Evolutionary conservation across 2,329 filamentous ascomycete genomes (phyloP).

Genomic region (Claviceps paspali): DNA sequence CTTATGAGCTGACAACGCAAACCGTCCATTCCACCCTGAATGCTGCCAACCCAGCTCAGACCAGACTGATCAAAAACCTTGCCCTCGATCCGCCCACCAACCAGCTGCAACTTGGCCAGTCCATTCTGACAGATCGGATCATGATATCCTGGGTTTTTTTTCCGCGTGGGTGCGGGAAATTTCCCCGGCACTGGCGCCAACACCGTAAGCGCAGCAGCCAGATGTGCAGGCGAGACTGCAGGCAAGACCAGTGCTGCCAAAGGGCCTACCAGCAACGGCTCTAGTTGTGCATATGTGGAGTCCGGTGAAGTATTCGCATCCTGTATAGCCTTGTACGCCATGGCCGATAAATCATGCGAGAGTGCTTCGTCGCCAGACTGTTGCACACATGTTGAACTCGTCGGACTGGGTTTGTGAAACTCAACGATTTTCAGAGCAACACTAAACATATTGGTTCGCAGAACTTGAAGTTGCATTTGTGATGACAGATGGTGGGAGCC

Average conservation of each 20-base stretch:
- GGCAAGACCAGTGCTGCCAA: constrained; percentile 70
- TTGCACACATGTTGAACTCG: constrained; percentile 15
- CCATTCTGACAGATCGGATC: constrained; percentile 66
- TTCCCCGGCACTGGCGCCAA: constrained; percentile 54
- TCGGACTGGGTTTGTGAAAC: constrained; percentile 47
- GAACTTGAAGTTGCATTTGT: constrained; percentile 60
- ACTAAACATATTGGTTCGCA: constrained; percentile 81
- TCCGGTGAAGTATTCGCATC: constrained; percentile 18
- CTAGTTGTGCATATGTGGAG: constrained; percentile 42
- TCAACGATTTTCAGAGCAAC: constrained; percentile 75
- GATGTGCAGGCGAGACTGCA: constrained; percentile 64
- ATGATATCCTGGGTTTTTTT: constrained; percentile 65
- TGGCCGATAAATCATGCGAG: constrained; percentile 36
- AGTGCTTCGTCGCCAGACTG: constrained; percentile 19
- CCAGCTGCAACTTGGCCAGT: constrained; percentile 70
- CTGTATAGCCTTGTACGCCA: constrained; percentile 35
- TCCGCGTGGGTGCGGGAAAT: constrained; percentile 67
- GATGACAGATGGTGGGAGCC: constrained; percentile 35
- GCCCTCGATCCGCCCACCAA: constrained; percentile 78
- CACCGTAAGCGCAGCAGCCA: constrained; percentile 67
- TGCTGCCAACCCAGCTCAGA: constrained; percentile 50
- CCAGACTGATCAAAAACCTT: constrained; percentile 67
- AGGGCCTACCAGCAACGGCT: constrained; percentile 67
- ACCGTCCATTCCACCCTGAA: constrained; percentile 67
- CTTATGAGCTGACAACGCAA: constrained; percentile 67